Conservation (phyloP, 106 monocot genomes). For the Dioscorea dumetorum region DNA sequence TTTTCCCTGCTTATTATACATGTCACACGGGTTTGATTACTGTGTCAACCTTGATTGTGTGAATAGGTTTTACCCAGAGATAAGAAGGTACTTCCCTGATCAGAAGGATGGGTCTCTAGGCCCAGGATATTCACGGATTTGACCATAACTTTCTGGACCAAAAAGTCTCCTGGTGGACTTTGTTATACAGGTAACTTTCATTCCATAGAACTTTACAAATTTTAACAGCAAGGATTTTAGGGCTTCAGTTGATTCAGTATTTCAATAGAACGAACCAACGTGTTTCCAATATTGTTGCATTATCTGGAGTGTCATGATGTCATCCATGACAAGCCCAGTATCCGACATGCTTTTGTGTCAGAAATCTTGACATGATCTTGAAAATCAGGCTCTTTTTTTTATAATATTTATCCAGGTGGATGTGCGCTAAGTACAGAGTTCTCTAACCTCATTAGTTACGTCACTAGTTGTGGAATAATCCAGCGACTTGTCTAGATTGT, state of each 20-base stretch:
- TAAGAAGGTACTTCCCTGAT: slow-evolving; percentile 90
- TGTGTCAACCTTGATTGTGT: slow-evolving; percentile 58
- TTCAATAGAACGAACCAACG: background rate
- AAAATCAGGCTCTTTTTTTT: background rate
- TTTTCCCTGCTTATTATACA: background rate
- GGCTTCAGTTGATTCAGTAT: too few relatives aligned
- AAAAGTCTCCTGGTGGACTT: slow-evolving; percentile 63
- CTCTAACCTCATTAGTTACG: too few relatives aligned
- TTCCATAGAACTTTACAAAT: background rate
- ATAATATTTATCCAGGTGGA: too few relatives aligned
- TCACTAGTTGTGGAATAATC: too few relatives aligned
- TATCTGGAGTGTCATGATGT: background rate
- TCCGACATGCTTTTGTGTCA: too few relatives aligned
- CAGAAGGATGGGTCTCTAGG: slow-evolving; percentile 69
- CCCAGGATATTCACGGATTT: slow-evolving; percentile 91
- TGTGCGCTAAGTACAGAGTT: too few relatives aligned
- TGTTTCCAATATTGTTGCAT: background rate
- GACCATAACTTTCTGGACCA: slow-evolving; percentile 81
- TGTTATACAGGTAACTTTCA: slow-evolving; percentile 62
- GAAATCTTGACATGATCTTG: background rate
- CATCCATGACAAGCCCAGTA: too few relatives aligned
- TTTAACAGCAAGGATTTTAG: background rate
- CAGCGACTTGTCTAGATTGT: too few relatives aligned
- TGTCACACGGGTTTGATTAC: slow-evolving; percentile 76
- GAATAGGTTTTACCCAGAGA: slow-evolving; percentile 67